Percentiles rank a stretch among this genome's conserved stretches.
These are phyloP conservation scores for Xylariales sp. DNA, from an alignment of 2,329 filamentous ascomycete genomes.

Conservation along the genomic window DNA sequence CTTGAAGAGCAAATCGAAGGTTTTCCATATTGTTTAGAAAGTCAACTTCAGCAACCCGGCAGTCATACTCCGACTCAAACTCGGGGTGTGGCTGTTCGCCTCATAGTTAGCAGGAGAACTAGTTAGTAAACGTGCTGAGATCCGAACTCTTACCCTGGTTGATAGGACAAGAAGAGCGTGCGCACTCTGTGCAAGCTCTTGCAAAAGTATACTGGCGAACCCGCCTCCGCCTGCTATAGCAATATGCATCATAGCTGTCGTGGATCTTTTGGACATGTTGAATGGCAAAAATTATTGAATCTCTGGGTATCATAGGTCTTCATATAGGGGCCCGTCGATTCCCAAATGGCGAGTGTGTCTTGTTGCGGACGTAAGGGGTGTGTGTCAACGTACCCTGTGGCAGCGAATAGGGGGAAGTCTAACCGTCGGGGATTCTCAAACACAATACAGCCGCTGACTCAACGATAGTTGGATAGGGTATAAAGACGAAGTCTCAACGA, in stretches of 20 bases:
- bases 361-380: too few species aligned
- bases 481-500: neutral
- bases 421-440: conserved; percentile 1
- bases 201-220: conserved; percentile 52
- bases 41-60: conserved; percentile 66
- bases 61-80: conserved; percentile 47
- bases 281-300: too few species aligned
- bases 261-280: conserved; percentile 14
- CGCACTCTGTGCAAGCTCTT: conserved; percentile 57
- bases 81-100: conserved; percentile 46
- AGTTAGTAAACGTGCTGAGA: neutral
- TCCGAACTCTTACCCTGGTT: conserved; percentile 44
- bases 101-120: conserved; percentile 11
- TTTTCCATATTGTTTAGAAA: conserved; percentile 55
- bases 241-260: conserved; percentile 49
- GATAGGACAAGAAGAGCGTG: conserved; percentile 70
- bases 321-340: conserved; percentile 1
- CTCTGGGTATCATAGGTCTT: neutral
- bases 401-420: too few species aligned
- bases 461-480: neutral
- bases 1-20: conserved; percentile 62
- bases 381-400: too few species aligned
- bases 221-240: conserved; percentile 59
- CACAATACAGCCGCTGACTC: conserved; percentile 1
- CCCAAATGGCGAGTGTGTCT: too few species aligned